Conservation (phyloP, 805 yeast genomes). For the Metschnikowia colocasiae region DNA sequence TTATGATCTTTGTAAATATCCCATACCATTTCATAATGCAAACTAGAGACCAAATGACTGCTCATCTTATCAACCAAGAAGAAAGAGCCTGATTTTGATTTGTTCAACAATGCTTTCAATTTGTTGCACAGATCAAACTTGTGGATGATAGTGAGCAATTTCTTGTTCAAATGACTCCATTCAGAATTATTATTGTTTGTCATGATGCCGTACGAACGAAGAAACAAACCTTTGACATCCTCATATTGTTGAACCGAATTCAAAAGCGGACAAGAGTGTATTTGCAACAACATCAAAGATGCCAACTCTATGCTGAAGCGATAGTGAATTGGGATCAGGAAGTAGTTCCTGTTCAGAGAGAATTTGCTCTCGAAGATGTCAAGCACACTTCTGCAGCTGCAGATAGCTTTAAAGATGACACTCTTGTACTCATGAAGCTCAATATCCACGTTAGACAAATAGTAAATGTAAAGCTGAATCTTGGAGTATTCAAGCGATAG, state of each 20-base stretch:
- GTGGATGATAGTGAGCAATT: conserved; percentile 14
- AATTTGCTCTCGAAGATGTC: conserved; percentile 24
- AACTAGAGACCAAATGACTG: conserved; percentile 33
- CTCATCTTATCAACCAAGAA: conserved; percentile 34
- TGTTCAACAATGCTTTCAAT: conserved; percentile 7
- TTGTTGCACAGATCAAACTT: conserved; percentile 14
- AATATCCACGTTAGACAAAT: conserved; percentile 27
- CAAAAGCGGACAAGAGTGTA: conserved; percentile 19
- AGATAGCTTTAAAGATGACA: conserved; percentile 26
- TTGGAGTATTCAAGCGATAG: conserved; percentile 36
- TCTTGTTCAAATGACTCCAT: conserved; percentile 10
- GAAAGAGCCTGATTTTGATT: conserved; percentile 17
- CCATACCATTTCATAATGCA: conserved; percentile 40
- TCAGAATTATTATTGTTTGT: conserved; percentile 8
- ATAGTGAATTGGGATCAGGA: conserved; percentile 39
- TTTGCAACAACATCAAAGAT: conserved; percentile 28
- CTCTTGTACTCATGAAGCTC: conserved; percentile 26
- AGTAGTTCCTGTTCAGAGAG: conserved; percentile 18
- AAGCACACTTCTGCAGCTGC: conserved; percentile 28
- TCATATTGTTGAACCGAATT: conserved; percentile 10
- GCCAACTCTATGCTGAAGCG: conserved; percentile 37
- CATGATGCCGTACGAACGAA: conserved; percentile 12
- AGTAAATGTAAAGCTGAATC: conserved; percentile 36
- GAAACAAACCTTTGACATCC: conserved; percentile 12
- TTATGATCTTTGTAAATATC: conserved; percentile 28